phyloP scores from a whole-genome alignment of 139 green algal species.

The Chlorella ohadii region DNA sequence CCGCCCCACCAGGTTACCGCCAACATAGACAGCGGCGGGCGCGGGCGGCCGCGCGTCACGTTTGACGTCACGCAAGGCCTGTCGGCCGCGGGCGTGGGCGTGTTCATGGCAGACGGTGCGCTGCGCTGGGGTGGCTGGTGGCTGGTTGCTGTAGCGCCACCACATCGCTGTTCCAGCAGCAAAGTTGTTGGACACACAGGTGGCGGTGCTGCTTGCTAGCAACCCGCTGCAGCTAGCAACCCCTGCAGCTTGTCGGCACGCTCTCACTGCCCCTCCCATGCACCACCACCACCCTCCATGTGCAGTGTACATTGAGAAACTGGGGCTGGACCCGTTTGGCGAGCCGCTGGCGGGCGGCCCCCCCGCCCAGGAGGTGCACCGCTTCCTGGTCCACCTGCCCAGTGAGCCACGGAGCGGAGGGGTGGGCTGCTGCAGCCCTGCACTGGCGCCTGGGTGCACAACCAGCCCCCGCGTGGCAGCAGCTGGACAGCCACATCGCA shows the following conservation, averaged over 20 bases:
- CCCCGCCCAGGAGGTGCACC: conserved; percentile 56
- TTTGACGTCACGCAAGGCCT: conserved; percentile 79
- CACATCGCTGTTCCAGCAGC: too few species aligned
- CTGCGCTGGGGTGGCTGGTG: too few species aligned
- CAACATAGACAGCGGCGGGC: conserved; percentile 62
- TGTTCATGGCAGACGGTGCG: conserved; percentile 59
- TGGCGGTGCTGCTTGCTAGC: not conserved
- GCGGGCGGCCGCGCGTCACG: conserved; percentile 73
- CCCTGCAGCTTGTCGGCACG: not conserved
- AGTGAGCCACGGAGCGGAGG: not conserved
- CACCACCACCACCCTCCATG: not conserved
- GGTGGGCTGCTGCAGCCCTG: too few species aligned
- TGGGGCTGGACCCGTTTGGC: not conserved
- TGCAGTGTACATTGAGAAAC: conserved; percentile 51
- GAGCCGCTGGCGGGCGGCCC: not conserved
- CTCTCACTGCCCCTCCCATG: not conserved
- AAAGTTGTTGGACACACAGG: too few species aligned
- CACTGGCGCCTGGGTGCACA: too few species aligned
- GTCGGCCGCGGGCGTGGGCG: conserved; percentile 40
- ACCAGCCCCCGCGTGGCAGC: not conserved
- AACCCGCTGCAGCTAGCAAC: not conserved
- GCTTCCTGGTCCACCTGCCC: conserved; percentile 58
- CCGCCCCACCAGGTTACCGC: conserved; percentile 30
- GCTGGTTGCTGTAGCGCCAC: too few species aligned
- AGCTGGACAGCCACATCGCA: not conserved